A percentile compares a stretch with the other conserved stretches of the same genome.
These are phyloP conservation scores for Starmerella vaccinii DNA, from an alignment of 805 yeast genomes.

Conservation along the genomic window DNA sequence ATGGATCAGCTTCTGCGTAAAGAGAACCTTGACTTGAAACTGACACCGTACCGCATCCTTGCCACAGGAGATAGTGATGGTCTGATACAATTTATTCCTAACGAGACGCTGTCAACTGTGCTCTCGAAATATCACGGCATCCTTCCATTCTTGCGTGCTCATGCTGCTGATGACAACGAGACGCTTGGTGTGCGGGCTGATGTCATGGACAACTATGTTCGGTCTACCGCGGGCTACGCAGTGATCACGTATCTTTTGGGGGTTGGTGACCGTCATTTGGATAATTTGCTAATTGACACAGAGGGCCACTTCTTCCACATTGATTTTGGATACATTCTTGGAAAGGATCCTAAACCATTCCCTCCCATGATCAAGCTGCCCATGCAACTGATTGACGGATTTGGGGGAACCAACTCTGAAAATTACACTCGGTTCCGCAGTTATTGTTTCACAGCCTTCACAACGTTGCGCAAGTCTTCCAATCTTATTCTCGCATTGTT, in stretches of 20 bases:
- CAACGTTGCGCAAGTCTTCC: conserved; percentile 79
- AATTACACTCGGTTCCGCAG: conserved; percentile 80
- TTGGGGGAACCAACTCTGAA: conserved; percentile 85
- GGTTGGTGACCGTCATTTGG: conserved; percentile 95
- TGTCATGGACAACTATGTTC: conserved; percentile 87
- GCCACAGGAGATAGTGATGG: conserved; percentile 92
- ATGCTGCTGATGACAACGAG: conserved; percentile 44
- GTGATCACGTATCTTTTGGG: conserved; percentile 90
- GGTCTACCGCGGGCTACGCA: conserved; percentile 96
- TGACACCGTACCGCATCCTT: conserved; percentile 80
- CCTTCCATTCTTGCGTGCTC: conserved; percentile 53
- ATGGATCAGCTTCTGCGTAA: conserved; percentile 83
- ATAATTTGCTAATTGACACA: conserved; percentile 69
- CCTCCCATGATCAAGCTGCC: conserved; percentile 98
- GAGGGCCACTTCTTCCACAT: conserved; percentile 94
- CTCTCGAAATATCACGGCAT: conserved; percentile 67
- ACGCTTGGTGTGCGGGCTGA: conserved; percentile 41
- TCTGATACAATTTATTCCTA: conserved; percentile 87
- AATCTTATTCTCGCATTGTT: conserved; percentile 81
- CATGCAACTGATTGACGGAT: conserved; percentile 91
- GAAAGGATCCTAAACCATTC: conserved; percentile 96
- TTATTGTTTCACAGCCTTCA: conserved; percentile 89
- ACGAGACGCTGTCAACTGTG: conserved; percentile 75
- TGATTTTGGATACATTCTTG: conserved; percentile 92
- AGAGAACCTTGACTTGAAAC: conserved; percentile 78